Evolutionary conservation across 176 grass and related monocot species (phyloP).

Genomic region (Rhynchospora tenuis): DNA sequence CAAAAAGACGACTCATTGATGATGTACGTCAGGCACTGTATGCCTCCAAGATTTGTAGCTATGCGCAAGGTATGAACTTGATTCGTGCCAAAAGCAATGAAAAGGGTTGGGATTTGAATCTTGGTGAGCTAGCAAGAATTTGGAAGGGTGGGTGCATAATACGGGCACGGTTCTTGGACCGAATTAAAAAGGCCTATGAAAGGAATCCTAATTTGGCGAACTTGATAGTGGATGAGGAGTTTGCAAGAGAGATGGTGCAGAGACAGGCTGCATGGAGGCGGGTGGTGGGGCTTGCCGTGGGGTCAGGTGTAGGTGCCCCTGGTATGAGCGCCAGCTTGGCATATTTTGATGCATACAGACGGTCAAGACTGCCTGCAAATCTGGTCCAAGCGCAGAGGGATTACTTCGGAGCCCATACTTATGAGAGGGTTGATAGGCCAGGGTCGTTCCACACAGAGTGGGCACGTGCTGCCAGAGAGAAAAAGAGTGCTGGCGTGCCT

Average conservation of each 20-base stretch:
- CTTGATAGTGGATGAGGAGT: slow-evolving; percentile 89
- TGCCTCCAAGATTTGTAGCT: slow-evolving; percentile 84
- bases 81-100: slow-evolving; percentile 67
- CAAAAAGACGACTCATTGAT: neutral
- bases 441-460: slow-evolving; percentile 93
- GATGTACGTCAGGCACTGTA: slow-evolving; percentile 62
- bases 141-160: slow-evolving; percentile 98
- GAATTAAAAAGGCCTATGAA: slow-evolving; percentile 81
- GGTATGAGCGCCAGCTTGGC: slow-evolving; percentile 88
- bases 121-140: slow-evolving; percentile 81
- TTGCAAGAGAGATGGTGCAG: slow-evolving; percentile 94
- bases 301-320: slow-evolving; percentile 79
- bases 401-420: slow-evolving; percentile 91
- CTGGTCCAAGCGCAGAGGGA: slow-evolving; percentile 93
- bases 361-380: slow-evolving; percentile 70
- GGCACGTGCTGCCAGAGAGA: slow-evolving; percentile 60
- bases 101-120: slow-evolving; percentile 82
- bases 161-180: slow-evolving; percentile 76
- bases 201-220: slow-evolving; percentile 72
- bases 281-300: slow-evolving; percentile 76
- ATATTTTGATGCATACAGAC: slow-evolving; percentile 88
- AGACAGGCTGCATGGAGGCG: slow-evolving; percentile 77
- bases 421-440: slow-evolving; percentile 62
- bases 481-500: slow-evolving; percentile 13
- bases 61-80: slow-evolving; percentile 97